Conservation (phyloP, 768 basidiomycete species). For the Mycena filopes region DNA sequence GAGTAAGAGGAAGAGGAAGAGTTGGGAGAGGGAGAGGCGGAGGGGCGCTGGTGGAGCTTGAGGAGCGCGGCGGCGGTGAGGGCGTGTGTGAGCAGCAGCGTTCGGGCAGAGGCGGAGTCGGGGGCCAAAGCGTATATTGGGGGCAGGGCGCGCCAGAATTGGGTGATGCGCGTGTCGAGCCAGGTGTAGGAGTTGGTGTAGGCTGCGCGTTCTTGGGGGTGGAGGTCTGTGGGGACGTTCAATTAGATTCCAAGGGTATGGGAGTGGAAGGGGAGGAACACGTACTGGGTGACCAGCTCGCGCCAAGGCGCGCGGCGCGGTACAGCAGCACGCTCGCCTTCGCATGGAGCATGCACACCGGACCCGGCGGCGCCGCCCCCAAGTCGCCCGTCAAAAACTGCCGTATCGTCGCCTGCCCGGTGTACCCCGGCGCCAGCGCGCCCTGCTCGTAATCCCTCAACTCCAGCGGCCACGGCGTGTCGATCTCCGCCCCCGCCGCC, state of each 20-base stretch:
- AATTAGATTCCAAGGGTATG: background rate
- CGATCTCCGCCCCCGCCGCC: constrained; percentile 22
- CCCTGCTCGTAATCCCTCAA: constrained; percentile 18
- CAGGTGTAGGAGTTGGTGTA: constrained; percentile 7
- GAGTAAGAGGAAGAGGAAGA: too few species aligned
- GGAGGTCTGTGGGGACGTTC: background rate
- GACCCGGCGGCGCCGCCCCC: background rate
- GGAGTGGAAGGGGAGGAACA: background rate
- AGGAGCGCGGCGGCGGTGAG: constrained; percentile 31
- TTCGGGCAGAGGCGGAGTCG: constrained; percentile 4
- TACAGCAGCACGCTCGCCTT: constrained; percentile 23
- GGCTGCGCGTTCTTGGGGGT: constrained; percentile 11
- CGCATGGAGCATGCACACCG: constrained; percentile 13
- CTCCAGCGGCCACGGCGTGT: constrained; percentile 36
- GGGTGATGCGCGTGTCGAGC: constrained; percentile 24
- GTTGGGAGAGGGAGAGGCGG: background rate
- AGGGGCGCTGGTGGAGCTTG: constrained; percentile 15
- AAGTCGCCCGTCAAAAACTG: constrained; percentile 10
- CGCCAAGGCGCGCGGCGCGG: constrained; percentile 10
- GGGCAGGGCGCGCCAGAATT: constrained; percentile 27
- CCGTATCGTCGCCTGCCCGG: constrained; percentile 15
- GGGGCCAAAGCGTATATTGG: constrained; percentile 20
- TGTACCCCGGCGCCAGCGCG: background rate
- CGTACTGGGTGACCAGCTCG: background rate
- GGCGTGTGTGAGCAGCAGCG: constrained; percentile 24